A percentile compares a stretch with the other conserved stretches of the same genome.
Conservation (phyloP, 2,329 filamentous ascomycete species). For the Xylaria sp. region DNA sequence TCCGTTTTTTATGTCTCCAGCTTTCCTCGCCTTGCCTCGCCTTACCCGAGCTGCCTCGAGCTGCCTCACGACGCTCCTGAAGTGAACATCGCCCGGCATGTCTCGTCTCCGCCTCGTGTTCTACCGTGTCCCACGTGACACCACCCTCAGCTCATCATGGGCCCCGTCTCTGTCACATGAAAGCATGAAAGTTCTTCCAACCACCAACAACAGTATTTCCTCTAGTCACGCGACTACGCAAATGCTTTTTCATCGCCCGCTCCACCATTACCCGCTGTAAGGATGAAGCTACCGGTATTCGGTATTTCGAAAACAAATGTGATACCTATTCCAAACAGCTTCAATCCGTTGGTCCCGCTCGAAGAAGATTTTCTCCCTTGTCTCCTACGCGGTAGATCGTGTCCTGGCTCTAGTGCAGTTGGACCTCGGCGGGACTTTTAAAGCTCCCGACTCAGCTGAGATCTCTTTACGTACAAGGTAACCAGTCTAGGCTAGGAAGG, state of each 20-base stretch:
- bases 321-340: background rate
- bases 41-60: slow-evolving; percentile 12
- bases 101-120: slow-evolving; percentile 14
- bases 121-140: slow-evolving; percentile 15
- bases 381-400: background rate
- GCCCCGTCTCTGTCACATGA: slow-evolving; percentile 29
- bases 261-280: background rate
- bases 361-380: slow-evolving; percentile 9
- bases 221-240: slow-evolving; percentile 29
- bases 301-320: background rate
- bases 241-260: background rate
- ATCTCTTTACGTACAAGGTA: background rate
- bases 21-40: slow-evolving; percentile 4
- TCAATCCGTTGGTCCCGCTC: slow-evolving; percentile 15
- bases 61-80: background rate
- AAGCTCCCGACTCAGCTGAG: slow-evolving; percentile 1
- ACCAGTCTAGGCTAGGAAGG: background rate
- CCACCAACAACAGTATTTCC: slow-evolving; percentile 5
- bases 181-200: slow-evolving; percentile 13
- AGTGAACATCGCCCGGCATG: background rate
- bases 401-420: background rate
- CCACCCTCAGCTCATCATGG: slow-evolving; percentile 29
- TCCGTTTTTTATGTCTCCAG: slow-evolving; percentile 7
- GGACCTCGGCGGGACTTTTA: background rate
- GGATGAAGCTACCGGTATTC: no score